Percentiles rank a stretch among this genome's conserved stretches.
These are phyloP conservation scores for Hymenoscyphus repandus DNA, from an alignment of 2,329 filamentous ascomycete species.

Conservation along the genomic window DNA sequence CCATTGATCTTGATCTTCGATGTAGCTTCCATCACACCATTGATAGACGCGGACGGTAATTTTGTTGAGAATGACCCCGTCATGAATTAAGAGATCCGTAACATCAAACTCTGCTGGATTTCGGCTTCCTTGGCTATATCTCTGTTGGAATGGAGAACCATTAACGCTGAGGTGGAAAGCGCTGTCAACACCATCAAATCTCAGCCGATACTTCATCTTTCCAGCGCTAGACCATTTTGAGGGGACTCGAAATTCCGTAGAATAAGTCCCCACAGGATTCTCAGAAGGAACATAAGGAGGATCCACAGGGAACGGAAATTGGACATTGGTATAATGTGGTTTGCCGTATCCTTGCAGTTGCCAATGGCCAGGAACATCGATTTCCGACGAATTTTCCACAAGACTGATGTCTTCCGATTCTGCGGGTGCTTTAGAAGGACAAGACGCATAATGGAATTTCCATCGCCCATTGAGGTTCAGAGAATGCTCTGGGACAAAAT, in stretches of 20 bases:
- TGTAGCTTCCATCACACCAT: slow-evolving; percentile 51
- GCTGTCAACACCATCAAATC: slow-evolving; percentile 54
- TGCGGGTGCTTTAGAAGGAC: slow-evolving; percentile 40
- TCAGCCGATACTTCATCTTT: slow-evolving; percentile 33
- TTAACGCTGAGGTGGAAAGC: slow-evolving; percentile 55
- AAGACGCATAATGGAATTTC: slow-evolving; percentile 48
- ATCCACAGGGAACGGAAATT: slow-evolving; percentile 47
- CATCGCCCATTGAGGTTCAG: slow-evolving; percentile 50
- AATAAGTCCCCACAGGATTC: slow-evolving; percentile 50
- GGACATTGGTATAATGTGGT: slow-evolving; percentile 45
- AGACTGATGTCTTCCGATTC: slow-evolving; percentile 18
- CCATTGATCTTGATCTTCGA: slow-evolving; percentile 53
- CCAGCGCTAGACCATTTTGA: slow-evolving; percentile 37
- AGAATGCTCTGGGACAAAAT: slow-evolving; percentile 46
- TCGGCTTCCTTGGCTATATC: slow-evolving; percentile 51
- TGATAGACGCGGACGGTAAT: slow-evolving; percentile 51
- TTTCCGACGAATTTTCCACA: slow-evolving; percentile 25
- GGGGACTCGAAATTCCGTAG: slow-evolving; percentile 43
- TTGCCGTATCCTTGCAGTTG: slow-evolving; percentile 6
- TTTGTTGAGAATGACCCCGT: slow-evolving; percentile 16
- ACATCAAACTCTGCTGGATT: slow-evolving; percentile 56
- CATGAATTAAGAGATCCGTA: slow-evolving; percentile 34
- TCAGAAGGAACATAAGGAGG: slow-evolving; percentile 47
- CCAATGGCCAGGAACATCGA: slow-evolving; percentile 55
- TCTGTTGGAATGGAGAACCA: slow-evolving; percentile 40